Percentiles rank a stretch among this genome's conserved stretches.
Evolutionary conservation across 2,329 filamentous ascomycete genomes (phyloP).

Genomic region (Cladosporium sp.): DNA sequence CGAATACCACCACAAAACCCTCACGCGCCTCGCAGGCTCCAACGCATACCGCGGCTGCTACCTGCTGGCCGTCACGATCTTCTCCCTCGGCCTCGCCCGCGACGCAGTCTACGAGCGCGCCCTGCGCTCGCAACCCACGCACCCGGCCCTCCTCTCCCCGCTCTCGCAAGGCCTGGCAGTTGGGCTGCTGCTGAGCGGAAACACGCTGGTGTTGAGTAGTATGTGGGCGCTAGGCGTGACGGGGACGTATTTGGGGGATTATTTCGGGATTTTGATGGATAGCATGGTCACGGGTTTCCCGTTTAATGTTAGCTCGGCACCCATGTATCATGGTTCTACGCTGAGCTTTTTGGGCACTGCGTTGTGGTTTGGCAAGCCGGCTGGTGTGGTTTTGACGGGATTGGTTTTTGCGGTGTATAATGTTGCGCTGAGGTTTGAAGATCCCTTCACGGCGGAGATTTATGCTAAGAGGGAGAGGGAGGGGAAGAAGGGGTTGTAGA

Average conservation of each 20-base stretch:
- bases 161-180: constrained; percentile 61
- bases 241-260: constrained; percentile 94
- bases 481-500: constrained; percentile 25
- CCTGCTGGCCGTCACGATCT: constrained; percentile 80
- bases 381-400: constrained; percentile 70
- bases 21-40: constrained; percentile 81
- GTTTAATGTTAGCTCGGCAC: constrained; percentile 83
- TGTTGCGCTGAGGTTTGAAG: constrained; percentile 79
- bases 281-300: constrained; percentile 90
- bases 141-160: constrained; percentile 63
- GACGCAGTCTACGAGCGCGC: constrained; percentile 77
- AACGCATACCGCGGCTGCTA: constrained; percentile 80
- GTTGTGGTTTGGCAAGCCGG: constrained; percentile 79
- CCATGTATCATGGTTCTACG: constrained; percentile 95
- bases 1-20: constrained; percentile 89
- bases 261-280: constrained; percentile 98
- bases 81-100: constrained; percentile 82
- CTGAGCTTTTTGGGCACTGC: constrained; percentile 88
- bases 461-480: constrained; percentile 75
- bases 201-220: constrained; percentile 77
- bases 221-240: constrained; percentile 92
- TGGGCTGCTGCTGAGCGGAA: constrained; percentile 68
- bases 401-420: constrained; percentile 75
- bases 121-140: constrained; percentile 68
- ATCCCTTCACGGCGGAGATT: constrained; percentile 89